A percentile compares a stretch with the other conserved stretches of the same genome.
phyloP scores from a whole-genome alignment of 1,139 yeast genomes.

The Blastobotrys ciferrii region DNA sequence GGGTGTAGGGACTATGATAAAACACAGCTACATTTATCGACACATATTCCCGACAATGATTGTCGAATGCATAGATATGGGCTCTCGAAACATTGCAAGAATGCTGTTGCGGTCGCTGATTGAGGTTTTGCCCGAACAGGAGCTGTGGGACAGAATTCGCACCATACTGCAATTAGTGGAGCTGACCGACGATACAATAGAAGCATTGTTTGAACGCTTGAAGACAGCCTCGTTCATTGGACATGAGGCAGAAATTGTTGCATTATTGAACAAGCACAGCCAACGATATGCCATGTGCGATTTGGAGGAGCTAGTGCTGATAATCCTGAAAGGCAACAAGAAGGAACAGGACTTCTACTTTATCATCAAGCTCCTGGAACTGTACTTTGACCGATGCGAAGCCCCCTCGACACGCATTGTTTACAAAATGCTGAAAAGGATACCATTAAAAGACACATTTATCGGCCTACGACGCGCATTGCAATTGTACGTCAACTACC shows the following conservation, averaged over 20 bases:
- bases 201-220: not conserved
- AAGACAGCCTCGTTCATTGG: not conserved
- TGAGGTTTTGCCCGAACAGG: not conserved
- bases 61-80: slow-evolving; percentile 9
- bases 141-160: not conserved
- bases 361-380: slow-evolving; percentile 5
- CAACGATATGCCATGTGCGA: not conserved
- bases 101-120: slow-evolving; percentile 5
- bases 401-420: not conserved
- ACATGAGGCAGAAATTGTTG: slow-evolving; percentile 1
- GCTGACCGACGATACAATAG: not conserved
- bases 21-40: not conserved
- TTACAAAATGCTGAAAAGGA: not conserved
- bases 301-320: not conserved
- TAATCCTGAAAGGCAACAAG: not conserved
- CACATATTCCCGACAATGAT: slow-evolving; percentile 11
- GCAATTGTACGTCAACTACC: slow-evolving; percentile 9
- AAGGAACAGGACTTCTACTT: slow-evolving; percentile 3
- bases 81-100: slow-evolving; percentile 6
- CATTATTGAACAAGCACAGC: not conserved
- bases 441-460: slow-evolving; percentile 5
- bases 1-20: slow-evolving; percentile 5
- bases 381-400: not conserved
- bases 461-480: slow-evolving; percentile 7
- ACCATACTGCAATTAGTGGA: slow-evolving; percentile 3